Evolutionary conservation across 805 yeast species (phyloP).

Genomic region (Wickerhamiella kurtzmanii): DNA sequence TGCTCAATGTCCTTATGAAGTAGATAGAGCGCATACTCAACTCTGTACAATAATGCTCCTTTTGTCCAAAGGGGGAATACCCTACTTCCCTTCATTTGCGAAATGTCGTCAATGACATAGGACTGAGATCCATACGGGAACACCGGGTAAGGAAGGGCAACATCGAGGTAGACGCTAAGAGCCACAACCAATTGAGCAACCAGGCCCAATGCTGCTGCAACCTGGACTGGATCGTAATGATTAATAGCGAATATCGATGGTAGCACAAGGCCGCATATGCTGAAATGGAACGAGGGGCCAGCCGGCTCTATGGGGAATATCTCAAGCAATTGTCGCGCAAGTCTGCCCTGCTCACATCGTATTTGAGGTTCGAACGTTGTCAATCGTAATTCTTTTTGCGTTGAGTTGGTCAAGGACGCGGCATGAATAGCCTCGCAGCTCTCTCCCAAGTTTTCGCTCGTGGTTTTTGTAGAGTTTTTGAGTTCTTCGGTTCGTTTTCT

Average conservation of each 20-base stretch:
- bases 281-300: slow-evolving; percentile 20
- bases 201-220: slow-evolving; percentile 38
- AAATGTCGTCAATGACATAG: slow-evolving; percentile 36
- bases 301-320: slow-evolving; percentile 25
- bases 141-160: slow-evolving; percentile 38
- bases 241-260: slow-evolving; percentile 22
- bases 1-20: slow-evolving; percentile 38
- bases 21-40: slow-evolving; percentile 38
- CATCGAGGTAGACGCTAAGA: slow-evolving; percentile 31
- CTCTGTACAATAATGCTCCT: slow-evolving; percentile 31
- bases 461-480: neutral
- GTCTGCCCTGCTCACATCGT: slow-evolving; percentile 18
- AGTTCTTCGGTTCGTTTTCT: neutral
- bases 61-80: slow-evolving; percentile 39
- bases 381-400: neutral
- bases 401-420: neutral
- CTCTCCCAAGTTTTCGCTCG: neutral
- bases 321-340: slow-evolving; percentile 20
- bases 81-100: slow-evolving; percentile 28
- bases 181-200: slow-evolving; percentile 32
- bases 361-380: slow-evolving; percentile 1
- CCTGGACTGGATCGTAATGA: slow-evolving; percentile 28
- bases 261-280: slow-evolving; percentile 26
- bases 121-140: slow-evolving; percentile 36
- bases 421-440: neutral